Percentiles rank a stretch among this genome's conserved stretches.
Evolutionary conservation across 208 protist species (phyloP).

Genomic region (Crithidia acanthocephali): DNA sequence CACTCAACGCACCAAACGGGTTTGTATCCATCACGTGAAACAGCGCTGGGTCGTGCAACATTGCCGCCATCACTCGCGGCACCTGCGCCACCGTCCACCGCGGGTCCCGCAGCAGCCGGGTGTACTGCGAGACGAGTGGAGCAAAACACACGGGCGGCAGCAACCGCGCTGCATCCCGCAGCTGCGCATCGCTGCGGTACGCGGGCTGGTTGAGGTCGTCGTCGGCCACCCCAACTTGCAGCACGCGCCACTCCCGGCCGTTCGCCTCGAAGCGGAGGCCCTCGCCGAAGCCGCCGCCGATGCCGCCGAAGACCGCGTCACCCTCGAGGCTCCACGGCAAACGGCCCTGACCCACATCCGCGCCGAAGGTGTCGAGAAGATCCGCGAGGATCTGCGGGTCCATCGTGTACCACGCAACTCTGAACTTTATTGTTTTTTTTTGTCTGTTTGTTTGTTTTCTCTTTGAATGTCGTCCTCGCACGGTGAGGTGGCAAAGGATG

Average conservation of each 20-base stretch:
- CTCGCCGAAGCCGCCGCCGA: slow-evolving; percentile 22
- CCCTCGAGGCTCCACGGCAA: slow-evolving; percentile 23
- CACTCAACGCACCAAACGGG: slow-evolving; percentile 46
- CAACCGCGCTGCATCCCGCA: slow-evolving; percentile 35
- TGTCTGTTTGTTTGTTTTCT: background rate
- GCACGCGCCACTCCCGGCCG: slow-evolving; percentile 34
- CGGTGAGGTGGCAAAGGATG: no score
- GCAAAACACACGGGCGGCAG: slow-evolving; percentile 44
- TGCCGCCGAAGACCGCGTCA: background rate
- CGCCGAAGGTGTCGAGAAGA: slow-evolving; percentile 23
- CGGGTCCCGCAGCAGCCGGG: slow-evolving; percentile 35
- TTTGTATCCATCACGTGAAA: slow-evolving; percentile 62
- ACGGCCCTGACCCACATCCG: slow-evolving; percentile 6
- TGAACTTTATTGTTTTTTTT: slow-evolving; percentile 1
- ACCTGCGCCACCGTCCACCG: slow-evolving; percentile 38
- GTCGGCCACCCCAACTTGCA: slow-evolving; percentile 26
- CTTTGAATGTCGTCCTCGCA: no score
- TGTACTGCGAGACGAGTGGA: slow-evolving; percentile 41
- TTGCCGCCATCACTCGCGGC: slow-evolving; percentile 50
- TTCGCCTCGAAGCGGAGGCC: slow-evolving; percentile 33
- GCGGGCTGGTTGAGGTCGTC: slow-evolving; percentile 26
- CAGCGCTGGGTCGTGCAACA: slow-evolving; percentile 72
- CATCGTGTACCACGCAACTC: slow-evolving; percentile 15
- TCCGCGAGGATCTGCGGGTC: slow-evolving; percentile 28
- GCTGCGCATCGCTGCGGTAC: slow-evolving; percentile 34